Evolutionary conservation across 1,284 basidiomycete genomes (phyloP), one percentile per base, ranked within the genome.

Genomic region (Coniophora puteana): DNA sequence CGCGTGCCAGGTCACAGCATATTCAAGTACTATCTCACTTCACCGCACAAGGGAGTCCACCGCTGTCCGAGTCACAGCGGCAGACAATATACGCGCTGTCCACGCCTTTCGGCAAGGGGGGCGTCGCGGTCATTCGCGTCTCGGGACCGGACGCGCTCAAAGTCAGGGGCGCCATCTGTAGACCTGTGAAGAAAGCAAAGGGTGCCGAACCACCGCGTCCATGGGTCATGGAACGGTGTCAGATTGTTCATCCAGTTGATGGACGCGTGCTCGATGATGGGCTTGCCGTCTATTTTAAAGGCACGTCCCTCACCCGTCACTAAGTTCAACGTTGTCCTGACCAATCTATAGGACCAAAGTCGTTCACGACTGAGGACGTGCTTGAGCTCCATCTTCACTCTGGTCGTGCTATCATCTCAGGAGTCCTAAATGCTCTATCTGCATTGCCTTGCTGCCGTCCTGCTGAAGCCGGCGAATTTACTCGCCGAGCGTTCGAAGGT

Each of bases 371-470:
- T 0, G 83, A 92, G 55, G 80, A 86, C 33, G 81, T 83, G n/a
- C 56, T 95, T 5, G 91, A 95, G 57, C 62, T 95, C 25, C 91
- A 95, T 59, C 66, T 90, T 21, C 91, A 95, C 57, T 93, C 90
- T n/a, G 89, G 89, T 1, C 72, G 81, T 5, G 89, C 92, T 1
- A 74, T 93, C 25, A 72, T 91, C 46, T 63, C 80, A 3, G 78
- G 86, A 3, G 67, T 89, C 8, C 72, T 93, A 16, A 54, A 61
- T 3, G 78, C 85, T 1, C 66, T 93, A 6, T 74, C 80, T 0
- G 56, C 55, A 38, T 49, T 89, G 11, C 72, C 76, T 0, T 74
- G 67, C 44, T 79, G 80, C 42, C 77, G 91, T 7, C 82, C 83
- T 4, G 92, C 91, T 1, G 81, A 86, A 53, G 78, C 82, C 5